Evolutionary conservation across 768 basidiomycete species (phyloP).

Genomic region (Scleroderma bovista): DNA sequence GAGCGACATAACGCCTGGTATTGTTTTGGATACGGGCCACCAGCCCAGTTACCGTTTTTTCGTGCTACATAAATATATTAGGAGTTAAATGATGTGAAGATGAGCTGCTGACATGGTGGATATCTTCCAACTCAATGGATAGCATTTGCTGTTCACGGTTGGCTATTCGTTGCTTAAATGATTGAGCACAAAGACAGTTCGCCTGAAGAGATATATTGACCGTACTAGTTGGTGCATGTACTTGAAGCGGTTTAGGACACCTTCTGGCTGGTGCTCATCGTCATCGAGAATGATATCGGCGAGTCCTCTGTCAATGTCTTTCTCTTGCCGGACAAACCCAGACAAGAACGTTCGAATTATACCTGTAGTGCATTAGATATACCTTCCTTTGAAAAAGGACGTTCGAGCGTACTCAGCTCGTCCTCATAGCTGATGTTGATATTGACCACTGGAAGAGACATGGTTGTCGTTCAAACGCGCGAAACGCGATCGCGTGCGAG

Average conservation of each 20-base stretch:
- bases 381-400: neutral
- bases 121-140: conserved; percentile 83
- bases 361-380: conserved; percentile 35
- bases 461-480: conserved; percentile 29
- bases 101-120: conserved; percentile 52
- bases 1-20: conserved; percentile 80
- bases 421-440: conserved; percentile 61
- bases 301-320: conserved; percentile 62
- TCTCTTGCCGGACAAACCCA: conserved; percentile 56
- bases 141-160: conserved; percentile 92
- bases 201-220: conserved; percentile 20
- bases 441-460: conserved; percentile 62
- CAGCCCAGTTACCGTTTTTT: conserved; percentile 66
- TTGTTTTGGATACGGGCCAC: conserved; percentile 78
- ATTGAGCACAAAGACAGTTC: conserved; percentile 11
- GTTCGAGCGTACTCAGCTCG: conserved; percentile 53
- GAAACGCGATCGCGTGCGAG: conserved; percentile 15
- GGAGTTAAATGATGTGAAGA: conserved; percentile 6
- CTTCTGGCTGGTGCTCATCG: conserved; percentile 30
- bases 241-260: conserved; percentile 47
- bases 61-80: conserved; percentile 41
- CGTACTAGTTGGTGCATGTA: conserved; percentile 83
- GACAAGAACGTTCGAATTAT: conserved; percentile 68
- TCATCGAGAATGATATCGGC: conserved; percentile 68
- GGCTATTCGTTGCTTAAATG: conserved; percentile 76